Percentiles rank a stretch among this genome's conserved stretches.
These are phyloP conservation scores for Penicillium chermesinum DNA, from an alignment of 495 filamentous ascomycete species.

Conservation along the genomic window DNA sequence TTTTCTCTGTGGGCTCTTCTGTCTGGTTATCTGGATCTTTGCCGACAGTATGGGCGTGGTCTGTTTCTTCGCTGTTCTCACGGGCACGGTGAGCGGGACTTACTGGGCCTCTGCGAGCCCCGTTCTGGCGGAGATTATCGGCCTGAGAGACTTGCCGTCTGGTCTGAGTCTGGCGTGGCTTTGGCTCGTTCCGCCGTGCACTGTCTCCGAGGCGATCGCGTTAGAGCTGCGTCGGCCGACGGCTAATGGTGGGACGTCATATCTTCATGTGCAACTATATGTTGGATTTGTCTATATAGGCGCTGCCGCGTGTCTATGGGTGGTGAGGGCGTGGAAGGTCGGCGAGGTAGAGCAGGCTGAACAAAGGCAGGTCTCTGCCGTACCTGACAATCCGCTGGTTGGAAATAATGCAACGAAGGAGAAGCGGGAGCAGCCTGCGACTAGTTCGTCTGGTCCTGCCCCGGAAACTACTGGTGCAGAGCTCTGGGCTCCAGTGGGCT, in stretches of 20 bases:
- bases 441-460: neutral
- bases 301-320: slow-evolving; percentile 46
- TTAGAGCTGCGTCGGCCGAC: slow-evolving; percentile 54
- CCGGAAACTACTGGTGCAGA: neutral
- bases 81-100: slow-evolving; percentile 65
- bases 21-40: slow-evolving; percentile 70
- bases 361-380: slow-evolving; percentile 10
- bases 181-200: slow-evolving; percentile 63
- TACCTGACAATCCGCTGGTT: slow-evolving; percentile 10
- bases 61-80: slow-evolving; percentile 65
- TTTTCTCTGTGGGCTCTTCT: slow-evolving; percentile 58
- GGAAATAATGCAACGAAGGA: slow-evolving; percentile 1
- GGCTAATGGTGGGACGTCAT: slow-evolving; percentile 36
- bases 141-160: slow-evolving; percentile 64
- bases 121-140: slow-evolving; percentile 73
- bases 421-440: slow-evolving; percentile 13
- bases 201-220: slow-evolving; percentile 69
- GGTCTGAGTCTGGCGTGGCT: slow-evolving; percentile 75
- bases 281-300: slow-evolving; percentile 62
- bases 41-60: slow-evolving; percentile 60
- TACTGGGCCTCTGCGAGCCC: slow-evolving; percentile 70
- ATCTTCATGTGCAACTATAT: slow-evolving; percentile 61
- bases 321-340: slow-evolving; percentile 54
- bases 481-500: slow-evolving; percentile 24
- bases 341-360: slow-evolving; percentile 44